phyloP scores from a whole-genome alignment of 441 rosid species.

The Gossypium schwendimanii region DNA sequence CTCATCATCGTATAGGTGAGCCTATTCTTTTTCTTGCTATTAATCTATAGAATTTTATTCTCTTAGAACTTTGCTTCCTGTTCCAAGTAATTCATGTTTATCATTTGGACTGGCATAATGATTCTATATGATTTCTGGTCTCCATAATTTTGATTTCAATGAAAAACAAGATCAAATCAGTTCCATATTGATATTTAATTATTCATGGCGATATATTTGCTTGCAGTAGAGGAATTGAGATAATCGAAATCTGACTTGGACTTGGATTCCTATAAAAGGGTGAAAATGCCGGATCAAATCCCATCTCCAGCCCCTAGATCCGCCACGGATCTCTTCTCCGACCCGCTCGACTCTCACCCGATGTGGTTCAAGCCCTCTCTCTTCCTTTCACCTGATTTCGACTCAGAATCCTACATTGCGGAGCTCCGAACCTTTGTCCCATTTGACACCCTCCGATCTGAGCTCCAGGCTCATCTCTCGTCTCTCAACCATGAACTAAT shows the following conservation, averaged over 20 bases:
- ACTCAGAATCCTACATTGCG: conserved; percentile 78
- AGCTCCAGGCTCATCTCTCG: conserved; percentile 72
- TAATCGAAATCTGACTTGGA: background rate
- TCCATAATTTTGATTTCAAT: background rate
- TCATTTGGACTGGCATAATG: background rate
- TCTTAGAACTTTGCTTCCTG: background rate
- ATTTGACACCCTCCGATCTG: conserved; percentile 83
- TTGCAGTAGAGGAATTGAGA: background rate
- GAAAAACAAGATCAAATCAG: background rate
- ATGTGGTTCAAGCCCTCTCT: conserved; percentile 88
- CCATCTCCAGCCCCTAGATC: conserved; percentile 65
- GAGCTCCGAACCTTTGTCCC: conserved; percentile 97
- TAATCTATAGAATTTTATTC: background rate
- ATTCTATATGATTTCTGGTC: background rate
- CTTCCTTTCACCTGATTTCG: conserved; percentile 72
- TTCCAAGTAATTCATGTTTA: background rate
- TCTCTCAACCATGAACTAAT: conserved; percentile 88
- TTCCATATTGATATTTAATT: background rate
- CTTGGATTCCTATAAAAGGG: background rate
- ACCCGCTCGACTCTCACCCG: conserved; percentile 78
- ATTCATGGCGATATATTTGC: background rate
- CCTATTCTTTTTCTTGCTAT: background rate
- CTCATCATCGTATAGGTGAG: background rate
- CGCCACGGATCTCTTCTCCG: conserved; percentile 76
- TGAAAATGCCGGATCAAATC: conserved; percentile 47